Evolutionary conservation across 1,284 basidiomycete genomes (phyloP), one percentile per base, ranked within the genome.

Genomic region (Cryptococcus hybrid): DNA sequence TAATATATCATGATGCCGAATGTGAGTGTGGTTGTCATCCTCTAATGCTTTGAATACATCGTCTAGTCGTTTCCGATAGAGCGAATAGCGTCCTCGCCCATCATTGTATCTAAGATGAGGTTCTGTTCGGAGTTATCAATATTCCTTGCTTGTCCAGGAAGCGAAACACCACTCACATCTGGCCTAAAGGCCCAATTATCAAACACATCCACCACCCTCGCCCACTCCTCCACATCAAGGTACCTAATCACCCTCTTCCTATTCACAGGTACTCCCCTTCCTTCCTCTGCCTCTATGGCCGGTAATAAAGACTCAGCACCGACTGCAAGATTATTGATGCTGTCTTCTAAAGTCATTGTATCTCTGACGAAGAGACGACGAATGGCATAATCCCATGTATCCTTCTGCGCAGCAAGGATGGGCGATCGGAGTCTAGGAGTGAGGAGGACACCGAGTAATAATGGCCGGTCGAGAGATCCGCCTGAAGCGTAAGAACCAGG

Each of bases 361-460:
- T 86, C 88, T 52, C 84, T 80, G 9, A 91, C 87, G 69, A 88
- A 92, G 2, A 90, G 66, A 37, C 86, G 83, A 34, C 91, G 84
- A 30, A 90, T 79, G 57, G 86, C 83, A 66, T 82, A 93, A 67
- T 94, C 91, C 91, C 91, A 94, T 57, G 84, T 81, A 52, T 92
- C 87, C 12, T 88, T 79, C 51, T 83, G 76, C 2, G 83, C 83
- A 13, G 73, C 74, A 34, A 70, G 54, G 55, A 92, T 87, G 3
- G 79, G 55, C 82, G 86, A 57, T 35, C 58, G 51, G 5, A 48
- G 30, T n/a, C 62, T 63, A 1, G 75, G 75, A 3, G 58, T 58
- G 13, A 77, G 52, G 47, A 68, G 61, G 63, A 51, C 24, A 18
- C 74, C 75, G 12, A 77, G 61, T 53, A 75, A 49, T 6, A 52